phyloP scores from a whole-genome alignment of 441 rosid species.

The Erysimum pusillum region DNA sequence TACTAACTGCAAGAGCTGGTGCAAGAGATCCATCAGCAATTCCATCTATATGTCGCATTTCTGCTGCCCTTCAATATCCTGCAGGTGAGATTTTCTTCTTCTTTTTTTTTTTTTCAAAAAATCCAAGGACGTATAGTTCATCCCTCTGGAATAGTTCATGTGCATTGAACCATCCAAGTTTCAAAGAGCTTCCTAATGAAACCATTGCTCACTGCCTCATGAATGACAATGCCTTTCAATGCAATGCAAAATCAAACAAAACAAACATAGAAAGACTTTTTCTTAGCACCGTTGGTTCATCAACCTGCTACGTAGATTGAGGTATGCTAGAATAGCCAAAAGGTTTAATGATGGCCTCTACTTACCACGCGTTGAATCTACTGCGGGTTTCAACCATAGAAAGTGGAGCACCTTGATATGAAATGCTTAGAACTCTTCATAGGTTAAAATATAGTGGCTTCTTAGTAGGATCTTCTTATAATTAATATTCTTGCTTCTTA shows the following conservation, averaged over 20 bases:
- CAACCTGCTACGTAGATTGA: neutral
- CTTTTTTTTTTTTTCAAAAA: neutral
- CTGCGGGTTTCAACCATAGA: neutral
- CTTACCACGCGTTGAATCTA: neutral
- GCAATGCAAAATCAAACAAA: neutral
- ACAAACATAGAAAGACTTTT: neutral
- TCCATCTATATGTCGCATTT: constrained; percentile 95
- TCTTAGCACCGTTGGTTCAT: neutral
- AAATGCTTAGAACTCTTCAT: neutral
- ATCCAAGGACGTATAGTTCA: constrained; percentile 52
- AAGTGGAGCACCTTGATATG: neutral
- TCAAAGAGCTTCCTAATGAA: neutral
- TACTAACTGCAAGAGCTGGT: constrained; percentile 98
- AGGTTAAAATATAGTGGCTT: neutral
- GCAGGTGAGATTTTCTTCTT: constrained; percentile 58
- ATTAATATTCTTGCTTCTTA: constrained; percentile 18
- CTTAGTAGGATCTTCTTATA: constrained; percentile 2
- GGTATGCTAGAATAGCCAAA: constrained; percentile 6
- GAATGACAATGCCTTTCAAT: constrained; percentile 1
- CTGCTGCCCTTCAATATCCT: constrained; percentile 97
- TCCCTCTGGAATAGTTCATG: constrained; percentile 63
- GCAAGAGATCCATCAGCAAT: constrained; percentile 98
- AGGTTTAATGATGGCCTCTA: constrained; percentile 1
- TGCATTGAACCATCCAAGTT: constrained; percentile 11
- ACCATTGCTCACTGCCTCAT: constrained; percentile 11